These are phyloP conservation scores for Dothidotthia symphoricarpi DNA, from an alignment of 2,329 filamentous ascomycete genomes.

Conservation along the genomic window DNA sequence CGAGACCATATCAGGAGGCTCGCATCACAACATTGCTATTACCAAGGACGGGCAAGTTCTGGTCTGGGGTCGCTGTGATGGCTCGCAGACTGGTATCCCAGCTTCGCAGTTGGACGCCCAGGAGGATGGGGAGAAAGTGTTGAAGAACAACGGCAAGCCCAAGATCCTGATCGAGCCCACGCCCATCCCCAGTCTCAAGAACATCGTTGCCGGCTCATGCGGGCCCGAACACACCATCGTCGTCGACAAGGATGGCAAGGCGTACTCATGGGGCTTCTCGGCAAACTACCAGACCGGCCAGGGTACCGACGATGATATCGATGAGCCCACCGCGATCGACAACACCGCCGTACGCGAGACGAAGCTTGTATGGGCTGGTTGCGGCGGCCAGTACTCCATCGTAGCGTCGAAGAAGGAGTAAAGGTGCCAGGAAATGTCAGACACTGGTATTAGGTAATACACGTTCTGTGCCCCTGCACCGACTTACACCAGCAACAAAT, in stretches of 20 bases:
- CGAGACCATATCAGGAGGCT: constrained; percentile 66
- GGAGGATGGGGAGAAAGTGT: constrained; percentile 44
- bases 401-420: constrained; percentile 46
- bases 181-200: constrained; percentile 58
- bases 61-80: constrained; percentile 61
- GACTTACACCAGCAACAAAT: constrained; percentile 2
- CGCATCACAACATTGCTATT: constrained; percentile 69
- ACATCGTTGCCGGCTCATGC: constrained; percentile 57
- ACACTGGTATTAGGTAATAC: too few relatives aligned
- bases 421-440: not conserved
- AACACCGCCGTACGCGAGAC: constrained; percentile 78
- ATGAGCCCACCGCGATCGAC: constrained; percentile 74
- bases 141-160: constrained; percentile 59
- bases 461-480: too few relatives aligned
- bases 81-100: constrained; percentile 53
- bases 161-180: constrained; percentile 70
- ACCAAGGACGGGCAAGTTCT: constrained; percentile 56
- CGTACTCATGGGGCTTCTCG: constrained; percentile 78
- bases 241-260: constrained; percentile 66
- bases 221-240: constrained; percentile 73
- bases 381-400: constrained; percentile 81
- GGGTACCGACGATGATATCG: constrained; percentile 75
- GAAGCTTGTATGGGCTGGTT: constrained; percentile 73
- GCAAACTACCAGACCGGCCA: constrained; percentile 78
- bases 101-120: constrained; percentile 27